phyloP scores from a whole-genome alignment of 306 rosid species.

The Prunus fruticosa region DNA sequence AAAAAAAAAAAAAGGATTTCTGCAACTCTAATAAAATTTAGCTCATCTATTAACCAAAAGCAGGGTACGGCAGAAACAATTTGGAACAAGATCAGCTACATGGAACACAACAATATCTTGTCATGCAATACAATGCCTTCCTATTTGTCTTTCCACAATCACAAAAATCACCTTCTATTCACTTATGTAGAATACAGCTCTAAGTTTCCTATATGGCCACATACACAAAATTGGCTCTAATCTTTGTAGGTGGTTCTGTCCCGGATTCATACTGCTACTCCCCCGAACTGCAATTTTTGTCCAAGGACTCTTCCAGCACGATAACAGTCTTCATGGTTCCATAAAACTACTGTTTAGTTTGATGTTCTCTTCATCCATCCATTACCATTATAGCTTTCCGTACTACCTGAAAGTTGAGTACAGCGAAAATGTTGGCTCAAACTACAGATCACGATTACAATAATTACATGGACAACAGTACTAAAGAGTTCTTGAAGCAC shows the following conservation, averaged over 20 bases:
- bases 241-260: neutral
- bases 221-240: slow-evolving; percentile 26
- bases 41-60: neutral
- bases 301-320: slow-evolving; percentile 16
- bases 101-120: neutral
- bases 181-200: slow-evolving; percentile 10
- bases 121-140: neutral
- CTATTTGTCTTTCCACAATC: neutral
- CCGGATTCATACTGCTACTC: neutral
- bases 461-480: neutral
- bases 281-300: slow-evolving; percentile 5
- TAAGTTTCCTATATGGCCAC: slow-evolving; percentile 20
- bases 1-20: too few relatives aligned
- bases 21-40: too few relatives aligned
- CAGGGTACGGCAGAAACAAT: neutral
- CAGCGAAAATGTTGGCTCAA: neutral
- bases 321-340: slow-evolving; percentile 14
- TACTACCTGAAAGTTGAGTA: slow-evolving; percentile 2
- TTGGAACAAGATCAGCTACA: neutral
- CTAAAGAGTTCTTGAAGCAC: neutral
- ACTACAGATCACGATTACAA: neutral
- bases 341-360: neutral
- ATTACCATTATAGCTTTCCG: slow-evolving; percentile 9
- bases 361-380: slow-evolving; percentile 19
- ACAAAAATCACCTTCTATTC: slow-evolving; percentile 11